phyloP scores from a whole-genome alignment of 192 early-diverging fungal genomes.

The Coemansia sp. region DNA sequence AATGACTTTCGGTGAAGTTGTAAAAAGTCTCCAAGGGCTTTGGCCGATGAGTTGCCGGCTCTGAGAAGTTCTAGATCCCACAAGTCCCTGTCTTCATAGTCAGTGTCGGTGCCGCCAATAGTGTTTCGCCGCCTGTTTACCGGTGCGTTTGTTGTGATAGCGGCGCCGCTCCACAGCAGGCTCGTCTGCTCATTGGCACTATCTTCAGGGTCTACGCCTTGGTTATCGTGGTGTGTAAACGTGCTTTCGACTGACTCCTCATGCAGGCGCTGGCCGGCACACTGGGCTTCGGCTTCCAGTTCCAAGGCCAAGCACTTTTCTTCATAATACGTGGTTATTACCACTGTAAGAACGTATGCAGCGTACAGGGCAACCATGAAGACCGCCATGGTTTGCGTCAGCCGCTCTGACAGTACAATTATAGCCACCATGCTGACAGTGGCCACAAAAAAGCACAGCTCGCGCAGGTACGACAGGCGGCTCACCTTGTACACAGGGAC shows the following conservation, averaged over 20 bases:
- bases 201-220: background rate
- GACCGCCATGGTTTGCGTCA: constrained; percentile 34
- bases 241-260: constrained; percentile 3
- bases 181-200: background rate
- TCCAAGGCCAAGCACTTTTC: constrained; percentile 13
- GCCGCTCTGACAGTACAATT: constrained; percentile 28
- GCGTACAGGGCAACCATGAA: constrained; percentile 50
- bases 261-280: background rate
- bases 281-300: constrained; percentile 7
- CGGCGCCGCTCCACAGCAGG: background rate
- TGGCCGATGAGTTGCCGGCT: constrained; percentile 15
- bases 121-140: constrained; percentile 16
- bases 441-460: constrained; percentile 71
- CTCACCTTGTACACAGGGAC: constrained; percentile 69
- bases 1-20: constrained; percentile 50
- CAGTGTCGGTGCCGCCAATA: constrained; percentile 8
- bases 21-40: constrained; percentile 38
- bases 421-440: constrained; percentile 35
- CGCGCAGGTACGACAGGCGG: constrained; percentile 72
- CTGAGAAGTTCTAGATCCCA: constrained; percentile 18
- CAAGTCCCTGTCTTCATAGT: constrained; percentile 10
- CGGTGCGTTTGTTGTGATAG: background rate
- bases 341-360: constrained; percentile 47
- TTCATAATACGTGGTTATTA: constrained; percentile 51
- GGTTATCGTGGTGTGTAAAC: background rate